phyloP scores from a whole-genome alignment of 176 grass and related monocot genomes.

The Poa pratensis region DNA sequence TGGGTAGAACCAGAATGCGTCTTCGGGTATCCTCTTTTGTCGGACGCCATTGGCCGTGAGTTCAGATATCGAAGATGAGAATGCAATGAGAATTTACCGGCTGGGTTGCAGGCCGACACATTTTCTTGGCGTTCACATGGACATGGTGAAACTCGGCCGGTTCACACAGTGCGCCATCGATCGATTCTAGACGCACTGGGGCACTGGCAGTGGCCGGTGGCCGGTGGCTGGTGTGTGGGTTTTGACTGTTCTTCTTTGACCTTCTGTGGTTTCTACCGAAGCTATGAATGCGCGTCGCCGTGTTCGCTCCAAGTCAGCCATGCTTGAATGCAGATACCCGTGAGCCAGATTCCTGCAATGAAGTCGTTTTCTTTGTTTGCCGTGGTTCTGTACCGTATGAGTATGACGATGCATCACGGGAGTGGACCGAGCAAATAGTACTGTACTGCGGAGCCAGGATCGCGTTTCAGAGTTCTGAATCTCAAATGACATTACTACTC shows the following conservation, averaged over 20 bases:
- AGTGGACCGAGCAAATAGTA: background rate
- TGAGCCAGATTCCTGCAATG: constrained; percentile 16
- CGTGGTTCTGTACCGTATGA: too few relatives aligned
- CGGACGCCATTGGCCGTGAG: background rate
- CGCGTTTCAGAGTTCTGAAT: constrained; percentile 15
- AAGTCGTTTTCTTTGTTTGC: constrained; percentile 8
- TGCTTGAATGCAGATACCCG: constrained; percentile 1
- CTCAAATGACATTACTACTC: constrained; percentile 15
- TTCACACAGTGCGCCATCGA: background rate
- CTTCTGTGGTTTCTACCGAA: background rate
- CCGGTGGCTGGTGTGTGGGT: background rate
- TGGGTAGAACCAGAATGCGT: background rate
- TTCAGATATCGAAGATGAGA: constrained; percentile 22
- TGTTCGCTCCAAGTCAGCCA: background rate
- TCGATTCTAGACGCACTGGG: background rate
- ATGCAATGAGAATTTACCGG: background rate
- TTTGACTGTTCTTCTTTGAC: background rate
- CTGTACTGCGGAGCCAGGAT: background rate
- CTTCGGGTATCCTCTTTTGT: background rate
- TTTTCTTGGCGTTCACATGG: constrained; percentile 36
- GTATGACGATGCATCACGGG: too few relatives aligned
- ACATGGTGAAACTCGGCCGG: background rate
- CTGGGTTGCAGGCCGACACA: constrained; percentile 30
- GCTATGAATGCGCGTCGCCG: constrained; percentile 27
- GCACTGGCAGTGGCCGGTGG: too few relatives aligned